Evolutionary conservation across 164 flowering plant species (phyloP).

Genomic region (Piper betle): DNA sequence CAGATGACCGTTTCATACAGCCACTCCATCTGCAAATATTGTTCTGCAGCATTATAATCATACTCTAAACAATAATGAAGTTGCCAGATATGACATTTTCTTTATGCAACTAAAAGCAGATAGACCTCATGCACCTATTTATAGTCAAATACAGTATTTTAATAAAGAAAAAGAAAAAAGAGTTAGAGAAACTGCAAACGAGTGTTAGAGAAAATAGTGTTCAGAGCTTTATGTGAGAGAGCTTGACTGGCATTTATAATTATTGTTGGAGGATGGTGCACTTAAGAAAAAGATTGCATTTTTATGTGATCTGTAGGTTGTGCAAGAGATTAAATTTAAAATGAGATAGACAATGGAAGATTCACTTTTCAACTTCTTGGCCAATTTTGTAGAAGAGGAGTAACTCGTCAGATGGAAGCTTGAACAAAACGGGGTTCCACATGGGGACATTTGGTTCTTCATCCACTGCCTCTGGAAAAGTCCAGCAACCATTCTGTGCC

Average conservation of each 20-base stretch:
- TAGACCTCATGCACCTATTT: neutral
- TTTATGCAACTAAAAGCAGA: neutral
- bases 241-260: no score
- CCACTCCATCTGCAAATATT: slow-evolving; percentile 70
- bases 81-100: neutral
- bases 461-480: slow-evolving; percentile 52
- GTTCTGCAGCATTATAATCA: neutral
- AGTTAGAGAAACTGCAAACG: neutral
- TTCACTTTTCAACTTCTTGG: no score
- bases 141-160: neutral
- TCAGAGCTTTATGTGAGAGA: no score
- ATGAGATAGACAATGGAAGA: no score
- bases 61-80: neutral
- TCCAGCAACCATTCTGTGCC: slow-evolving; percentile 70
- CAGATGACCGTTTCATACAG: slow-evolving; percentile 75
- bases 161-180: neutral
- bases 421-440: slow-evolving; percentile 95
- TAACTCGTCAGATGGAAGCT: slow-evolving; percentile 10
- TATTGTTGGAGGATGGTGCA: no score
- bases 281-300: neutral
- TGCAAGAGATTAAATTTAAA: neutral
- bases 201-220: neutral
- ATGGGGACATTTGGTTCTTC: slow-evolving; percentile 60
- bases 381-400: neutral
- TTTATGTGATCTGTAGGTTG: neutral